Conservation (phyloP, 2,329 filamentous ascomycete species). For the Xylaria sp. region DNA sequence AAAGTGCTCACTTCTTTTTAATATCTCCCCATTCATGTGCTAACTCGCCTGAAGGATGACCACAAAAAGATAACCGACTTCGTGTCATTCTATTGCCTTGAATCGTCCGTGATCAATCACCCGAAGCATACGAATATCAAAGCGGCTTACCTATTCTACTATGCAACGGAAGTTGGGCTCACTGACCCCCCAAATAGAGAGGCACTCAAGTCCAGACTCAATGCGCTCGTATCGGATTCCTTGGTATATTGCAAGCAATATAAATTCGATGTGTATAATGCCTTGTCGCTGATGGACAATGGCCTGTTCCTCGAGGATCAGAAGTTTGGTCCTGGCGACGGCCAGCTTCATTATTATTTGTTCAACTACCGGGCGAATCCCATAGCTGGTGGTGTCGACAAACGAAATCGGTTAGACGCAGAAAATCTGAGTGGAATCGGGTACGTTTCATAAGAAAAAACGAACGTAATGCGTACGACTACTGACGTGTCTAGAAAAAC, state of each 20-base stretch:
- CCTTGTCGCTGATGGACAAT: constrained; percentile 91
- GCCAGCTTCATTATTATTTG: constrained; percentile 93
- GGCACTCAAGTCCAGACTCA: constrained; percentile 78
- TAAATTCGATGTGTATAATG: constrained; percentile 96
- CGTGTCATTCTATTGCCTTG: constrained; percentile 94
- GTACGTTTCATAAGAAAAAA: constrained; percentile 68
- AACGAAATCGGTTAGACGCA: constrained; percentile 77
- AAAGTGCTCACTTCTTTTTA: constrained; percentile 29
- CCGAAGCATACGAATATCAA: constrained; percentile 78
- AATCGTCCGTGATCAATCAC: constrained; percentile 88
- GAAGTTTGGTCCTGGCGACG: constrained; percentile 93
- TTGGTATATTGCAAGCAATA: constrained; percentile 83
- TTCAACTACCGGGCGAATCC: constrained; percentile 93
- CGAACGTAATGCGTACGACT: constrained; percentile 13
- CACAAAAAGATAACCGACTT: constrained; percentile 91
- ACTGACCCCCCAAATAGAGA: constrained; percentile 55
- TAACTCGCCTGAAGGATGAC: constrained; percentile 50
- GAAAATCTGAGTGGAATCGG: constrained; percentile 84
- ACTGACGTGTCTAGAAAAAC: constrained; percentile 40
- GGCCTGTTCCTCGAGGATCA: constrained; percentile 90
- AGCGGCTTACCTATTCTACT: constrained; percentile 97
- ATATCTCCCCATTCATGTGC: constrained; percentile 11
- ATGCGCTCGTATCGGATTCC: constrained; percentile 80
- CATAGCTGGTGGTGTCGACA: constrained; percentile 85
- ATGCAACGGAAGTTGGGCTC: constrained; percentile 83